Conservation (phyloP, 176 grass and related monocot species). For the Luzula sylvatica region DNA sequence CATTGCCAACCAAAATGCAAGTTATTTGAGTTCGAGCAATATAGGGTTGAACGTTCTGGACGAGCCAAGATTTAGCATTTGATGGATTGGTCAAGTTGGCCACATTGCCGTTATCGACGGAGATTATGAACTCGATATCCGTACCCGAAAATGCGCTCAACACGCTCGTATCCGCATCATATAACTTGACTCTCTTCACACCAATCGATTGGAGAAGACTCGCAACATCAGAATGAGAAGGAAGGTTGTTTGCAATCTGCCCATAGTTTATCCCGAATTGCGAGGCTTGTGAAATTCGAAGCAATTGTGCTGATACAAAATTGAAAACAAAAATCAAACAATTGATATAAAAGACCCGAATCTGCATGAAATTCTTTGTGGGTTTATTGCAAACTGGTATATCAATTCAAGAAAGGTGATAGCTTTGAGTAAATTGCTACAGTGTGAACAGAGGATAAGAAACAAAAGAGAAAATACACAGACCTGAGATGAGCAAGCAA, state of each 20-base stretch:
- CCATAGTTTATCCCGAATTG: constrained; percentile 81
- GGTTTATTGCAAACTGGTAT: not conserved
- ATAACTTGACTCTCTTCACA: constrained; percentile 74
- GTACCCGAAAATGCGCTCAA: constrained; percentile 52
- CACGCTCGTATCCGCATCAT: constrained; percentile 57
- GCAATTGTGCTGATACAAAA: constrained; percentile 23
- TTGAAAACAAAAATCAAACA: not conserved
- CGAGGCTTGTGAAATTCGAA: constrained; percentile 16
- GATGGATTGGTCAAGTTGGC: constrained; percentile 26
- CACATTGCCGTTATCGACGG: constrained; percentile 56
- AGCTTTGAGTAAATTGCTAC: not conserved
- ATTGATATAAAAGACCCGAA: not conserved
- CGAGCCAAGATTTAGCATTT: constrained; percentile 51
- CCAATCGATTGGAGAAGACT: constrained; percentile 48
- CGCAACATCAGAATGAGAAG: constrained; percentile 40
- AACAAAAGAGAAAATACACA: not conserved
- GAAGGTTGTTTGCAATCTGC: constrained; percentile 69
- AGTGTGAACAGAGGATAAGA: not conserved
- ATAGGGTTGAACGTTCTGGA: constrained; percentile 54
- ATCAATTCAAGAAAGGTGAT: not conserved
- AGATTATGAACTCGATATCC: constrained; percentile 68
- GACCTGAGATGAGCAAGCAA: constrained; percentile 37
- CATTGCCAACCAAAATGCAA: constrained; percentile 74
- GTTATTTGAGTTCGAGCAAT: constrained; percentile 56
- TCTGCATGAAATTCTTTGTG: too few relatives aligned